Percentiles rank a stretch among this genome's conserved stretches.
Conservation (phyloP, 768 basidiomycete genomes). For the Leccinum incarnatum region DNA sequence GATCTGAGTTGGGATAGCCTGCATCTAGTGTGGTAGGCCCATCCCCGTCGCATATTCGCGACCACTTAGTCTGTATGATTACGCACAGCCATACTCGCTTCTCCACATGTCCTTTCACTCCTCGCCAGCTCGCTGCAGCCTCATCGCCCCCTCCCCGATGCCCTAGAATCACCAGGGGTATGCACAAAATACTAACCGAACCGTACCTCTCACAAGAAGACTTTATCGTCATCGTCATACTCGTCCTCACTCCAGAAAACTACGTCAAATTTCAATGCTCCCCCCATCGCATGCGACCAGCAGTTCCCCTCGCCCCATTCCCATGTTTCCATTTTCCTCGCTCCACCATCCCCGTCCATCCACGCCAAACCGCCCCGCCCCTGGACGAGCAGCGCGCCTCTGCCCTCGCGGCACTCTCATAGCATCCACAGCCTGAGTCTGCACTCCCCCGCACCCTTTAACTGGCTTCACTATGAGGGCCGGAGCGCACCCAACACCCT, state of each 20-base stretch:
- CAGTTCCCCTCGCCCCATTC: conserved; percentile 30
- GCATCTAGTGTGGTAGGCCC: no score
- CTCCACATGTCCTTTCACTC: conserved; percentile 62
- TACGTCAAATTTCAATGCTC: conserved; percentile 39
- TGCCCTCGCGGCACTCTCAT: conserved; percentile 4
- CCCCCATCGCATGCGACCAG: conserved; percentile 21
- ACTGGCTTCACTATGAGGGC: conserved; percentile 87
- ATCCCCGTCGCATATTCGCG: no score
- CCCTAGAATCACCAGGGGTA: conserved; percentile 66
- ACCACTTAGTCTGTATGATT: conserved; percentile 16
- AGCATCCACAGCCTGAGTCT: conserved; percentile 38
- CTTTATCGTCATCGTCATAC: conserved; percentile 75
- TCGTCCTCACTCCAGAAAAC: conserved; percentile 81
- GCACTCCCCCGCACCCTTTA: conserved; percentile 72
- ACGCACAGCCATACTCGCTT: conserved; percentile 68
- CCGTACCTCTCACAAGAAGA: conserved; percentile 85
- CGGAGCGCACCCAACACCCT: conserved; percentile 76
- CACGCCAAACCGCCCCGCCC: conserved; percentile 34
- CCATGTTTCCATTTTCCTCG: conserved; percentile 25
- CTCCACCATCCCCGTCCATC: conserved; percentile 31
- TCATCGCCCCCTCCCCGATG: conserved; percentile 66
- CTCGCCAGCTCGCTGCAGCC: conserved; percentile 60
- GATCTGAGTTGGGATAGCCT: no score
- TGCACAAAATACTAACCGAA: conserved; percentile 64
- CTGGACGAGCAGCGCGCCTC: conserved; percentile 21